Evolutionary conservation across 495 filamentous ascomycete genomes (phyloP).

Genomic region (Aspergillus bridgeri): DNA sequence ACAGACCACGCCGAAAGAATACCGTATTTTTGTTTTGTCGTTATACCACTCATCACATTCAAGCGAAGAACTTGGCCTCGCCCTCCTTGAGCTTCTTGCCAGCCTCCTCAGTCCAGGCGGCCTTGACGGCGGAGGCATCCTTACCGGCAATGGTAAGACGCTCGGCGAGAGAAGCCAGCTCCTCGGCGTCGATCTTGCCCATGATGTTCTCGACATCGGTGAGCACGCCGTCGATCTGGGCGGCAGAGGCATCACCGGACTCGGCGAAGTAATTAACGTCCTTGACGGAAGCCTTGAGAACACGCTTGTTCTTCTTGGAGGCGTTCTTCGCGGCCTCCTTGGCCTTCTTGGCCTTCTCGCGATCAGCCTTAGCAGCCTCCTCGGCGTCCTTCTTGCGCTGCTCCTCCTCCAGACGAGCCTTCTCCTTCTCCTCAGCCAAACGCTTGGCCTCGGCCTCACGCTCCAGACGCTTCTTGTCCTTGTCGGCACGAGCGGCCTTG

Average conservation of each 20-base stretch:
- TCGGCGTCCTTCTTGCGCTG: constrained; percentile 75
- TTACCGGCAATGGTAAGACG: constrained; percentile 62
- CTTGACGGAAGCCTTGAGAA: constrained; percentile 86
- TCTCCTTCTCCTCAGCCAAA: constrained; percentile 71
- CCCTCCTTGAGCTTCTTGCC: constrained; percentile 82
- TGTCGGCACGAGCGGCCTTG: constrained; percentile 82
- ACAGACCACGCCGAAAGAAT: neutral
- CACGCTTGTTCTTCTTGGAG: constrained; percentile 98
- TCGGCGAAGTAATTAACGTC: constrained; percentile 84
- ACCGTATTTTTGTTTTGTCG: neutral
- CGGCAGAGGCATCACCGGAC: constrained; percentile 58
- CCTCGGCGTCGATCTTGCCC: constrained; percentile 82
- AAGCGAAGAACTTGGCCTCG: constrained; percentile 56
- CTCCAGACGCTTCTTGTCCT: constrained; percentile 89
- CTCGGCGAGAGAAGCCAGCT: constrained; percentile 73
- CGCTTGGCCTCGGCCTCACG: constrained; percentile 89
- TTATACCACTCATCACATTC: neutral
- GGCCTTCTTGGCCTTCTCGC: constrained; percentile 86
- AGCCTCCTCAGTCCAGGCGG: constrained; percentile 65
- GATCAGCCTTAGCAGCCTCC: constrained; percentile 76
- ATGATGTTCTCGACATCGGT: constrained; percentile 85
- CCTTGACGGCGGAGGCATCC: constrained; percentile 59
- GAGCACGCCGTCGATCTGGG: constrained; percentile 77
- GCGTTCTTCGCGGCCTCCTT: constrained; percentile 98
- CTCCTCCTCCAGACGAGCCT: constrained; percentile 74